phyloP scores from a whole-genome alignment of 352 stramenopile species.

The Phytophthora pluvialis region DNA sequence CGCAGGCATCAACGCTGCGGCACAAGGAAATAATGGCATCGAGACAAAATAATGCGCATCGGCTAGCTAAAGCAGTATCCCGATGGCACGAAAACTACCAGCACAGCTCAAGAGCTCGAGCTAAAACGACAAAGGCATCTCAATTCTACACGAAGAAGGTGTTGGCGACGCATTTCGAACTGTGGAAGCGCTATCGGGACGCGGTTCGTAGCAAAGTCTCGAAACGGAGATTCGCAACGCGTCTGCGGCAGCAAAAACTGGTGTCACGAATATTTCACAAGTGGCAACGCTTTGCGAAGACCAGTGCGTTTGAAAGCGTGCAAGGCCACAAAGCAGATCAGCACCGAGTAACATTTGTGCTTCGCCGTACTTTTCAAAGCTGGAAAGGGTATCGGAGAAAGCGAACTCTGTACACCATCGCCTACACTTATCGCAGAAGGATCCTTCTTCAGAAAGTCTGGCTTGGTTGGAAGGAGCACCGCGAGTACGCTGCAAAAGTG shows the following conservation, averaged over 20 bases:
- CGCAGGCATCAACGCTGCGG: constrained; percentile 10
- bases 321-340: constrained; percentile 1
- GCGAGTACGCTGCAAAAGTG: constrained; percentile 33
- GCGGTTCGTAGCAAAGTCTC: constrained; percentile 14
- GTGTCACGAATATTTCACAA: constrained; percentile 15
- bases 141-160: constrained; percentile 6
- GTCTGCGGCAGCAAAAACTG: constrained; percentile 13
- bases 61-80: constrained; percentile 18
- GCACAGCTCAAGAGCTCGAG: not conserved
- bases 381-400: constrained; percentile 32
- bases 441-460: constrained; percentile 28
- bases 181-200: constrained; percentile 17
- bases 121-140: constrained; percentile 4
- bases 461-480: constrained; percentile 25
- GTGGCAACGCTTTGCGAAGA: constrained; percentile 13
- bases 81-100: constrained; percentile 17
- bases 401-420: constrained; percentile 27
- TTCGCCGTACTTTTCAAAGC: constrained; percentile 12
- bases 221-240: constrained; percentile 9
- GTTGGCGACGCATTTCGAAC: constrained; percentile 5
- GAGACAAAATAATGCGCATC: constrained; percentile 7
- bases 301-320: not conserved
- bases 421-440: constrained; percentile 14
- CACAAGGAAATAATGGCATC: constrained; percentile 8
- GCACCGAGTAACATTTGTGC: constrained; percentile 4